Base-by-base conservation (phyloP, 176 grass and related monocot species). In the Guadua angustifolia region DNA sequence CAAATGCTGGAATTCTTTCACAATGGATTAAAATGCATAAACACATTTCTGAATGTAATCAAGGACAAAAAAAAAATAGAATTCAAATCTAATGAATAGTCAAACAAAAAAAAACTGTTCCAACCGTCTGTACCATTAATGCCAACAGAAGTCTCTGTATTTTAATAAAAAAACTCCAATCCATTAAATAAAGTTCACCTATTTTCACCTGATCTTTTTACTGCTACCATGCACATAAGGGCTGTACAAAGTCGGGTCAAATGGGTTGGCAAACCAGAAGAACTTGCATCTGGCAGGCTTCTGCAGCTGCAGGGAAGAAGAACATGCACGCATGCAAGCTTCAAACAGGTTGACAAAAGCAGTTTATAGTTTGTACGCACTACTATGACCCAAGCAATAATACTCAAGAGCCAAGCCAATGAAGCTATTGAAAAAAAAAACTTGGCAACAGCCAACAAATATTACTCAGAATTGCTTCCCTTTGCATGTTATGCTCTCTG, bases 1-100 rank as follows among this genome's bases (percentile, higher is more conserved):
- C 22, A 42, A 55, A 55, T 74, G 47, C 25, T 77, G n/a, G 25
- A 69, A 79, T 33, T 11, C 16, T 77, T 68, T 21, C 65, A 43
- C 7, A 43, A 43, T 43, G 42, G 42, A 43, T 43, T 43, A 43
- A 43, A 43, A 43, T 43, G 42, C 46, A 74, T 10, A 63, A 14
- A 83, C 81, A 25, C 5, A 47, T 15, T 61, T 61, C 7, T 17
- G 71, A 77, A 78, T 83, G 18, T 2, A 66, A 44, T 0, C 19
- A 33, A 42, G 0, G 15, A 4, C n/a, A 57, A 43, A 50, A 38
- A 35, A n/a, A 26, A 32, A 29, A 14, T 13, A 25, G 22, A 25
- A 66, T 16, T 66, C 35, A 17, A 69, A 69, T 17, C 3, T 15
- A 14, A 14, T 10, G 40, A 21, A 75, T n/a, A 5, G 9, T 14